phyloP scores from a whole-genome alignment of 139 green algal genomes.

The Micractinium sp. region DNA sequence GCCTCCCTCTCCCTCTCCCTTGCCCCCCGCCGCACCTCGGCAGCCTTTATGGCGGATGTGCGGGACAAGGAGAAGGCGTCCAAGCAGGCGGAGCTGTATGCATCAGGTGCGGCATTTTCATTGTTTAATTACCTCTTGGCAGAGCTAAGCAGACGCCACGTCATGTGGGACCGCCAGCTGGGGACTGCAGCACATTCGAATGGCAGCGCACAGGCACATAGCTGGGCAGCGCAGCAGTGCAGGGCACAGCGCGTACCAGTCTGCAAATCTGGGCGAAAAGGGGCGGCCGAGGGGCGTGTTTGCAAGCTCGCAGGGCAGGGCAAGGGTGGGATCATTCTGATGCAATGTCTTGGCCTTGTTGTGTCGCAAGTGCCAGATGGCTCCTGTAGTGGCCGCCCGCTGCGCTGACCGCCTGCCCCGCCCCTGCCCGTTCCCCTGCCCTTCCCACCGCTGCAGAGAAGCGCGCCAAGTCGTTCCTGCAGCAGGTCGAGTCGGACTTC shows the following conservation, averaged over 20 bases:
- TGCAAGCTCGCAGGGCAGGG: neutral
- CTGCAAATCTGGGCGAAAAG: too few relatives aligned
- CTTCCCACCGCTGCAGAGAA: neutral
- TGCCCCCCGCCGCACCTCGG: neutral
- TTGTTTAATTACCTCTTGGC: neutral
- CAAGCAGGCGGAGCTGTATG: conserved; percentile 45
- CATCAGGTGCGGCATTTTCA: conserved; percentile 3
- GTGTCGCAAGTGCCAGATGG: too few relatives aligned
- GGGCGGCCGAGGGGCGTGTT: too few relatives aligned
- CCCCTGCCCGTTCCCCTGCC: neutral
- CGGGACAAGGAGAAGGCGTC: conserved; percentile 53
- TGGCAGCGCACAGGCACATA: too few relatives aligned
- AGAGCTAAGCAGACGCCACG: too few relatives aligned
- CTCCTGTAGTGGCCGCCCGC: too few relatives aligned
- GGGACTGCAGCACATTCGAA: too few relatives aligned
- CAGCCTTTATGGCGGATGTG: conserved; percentile 74
- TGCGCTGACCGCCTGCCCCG: neutral
- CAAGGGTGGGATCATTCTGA: too few relatives aligned
- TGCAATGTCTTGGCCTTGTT: neutral
- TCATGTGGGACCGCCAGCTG: too few relatives aligned
- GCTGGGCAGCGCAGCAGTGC: too few relatives aligned
- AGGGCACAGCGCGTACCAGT: too few relatives aligned
- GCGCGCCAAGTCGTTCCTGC: conserved; percentile 73
- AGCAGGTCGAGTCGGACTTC: conserved; percentile 84
- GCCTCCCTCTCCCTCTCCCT: neutral